Evolutionary conservation across 805 yeast genomes (phyloP).

Genomic region (Komagataella phaffii): DNA sequence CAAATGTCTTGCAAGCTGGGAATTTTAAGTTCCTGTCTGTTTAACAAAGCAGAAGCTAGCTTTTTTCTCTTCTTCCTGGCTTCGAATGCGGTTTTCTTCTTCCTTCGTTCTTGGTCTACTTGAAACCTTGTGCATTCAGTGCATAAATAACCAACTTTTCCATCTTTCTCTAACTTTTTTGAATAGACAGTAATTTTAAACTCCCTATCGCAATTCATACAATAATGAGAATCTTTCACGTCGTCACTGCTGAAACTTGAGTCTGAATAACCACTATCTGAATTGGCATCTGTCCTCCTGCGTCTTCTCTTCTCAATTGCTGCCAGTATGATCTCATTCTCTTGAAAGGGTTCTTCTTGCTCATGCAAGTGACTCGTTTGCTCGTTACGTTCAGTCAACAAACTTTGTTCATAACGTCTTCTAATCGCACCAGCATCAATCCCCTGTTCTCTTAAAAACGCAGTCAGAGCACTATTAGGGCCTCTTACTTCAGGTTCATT

Average conservation of each 20-base stretch:
- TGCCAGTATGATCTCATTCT: constrained; percentile 3
- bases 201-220: constrained; percentile 47
- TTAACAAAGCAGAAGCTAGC: constrained; percentile 74
- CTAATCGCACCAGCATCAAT: constrained; percentile 73
- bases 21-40: constrained; percentile 45
- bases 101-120: constrained; percentile 27
- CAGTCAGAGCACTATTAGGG: constrained; percentile 83
- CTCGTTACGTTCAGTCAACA: constrained; percentile 16
- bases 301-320: constrained; percentile 15
- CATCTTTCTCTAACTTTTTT: constrained; percentile 28
- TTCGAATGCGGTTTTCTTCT: constrained; percentile 38
- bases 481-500: constrained; percentile 22
- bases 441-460: constrained; percentile 79
- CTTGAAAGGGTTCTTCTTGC: constrained; percentile 11
- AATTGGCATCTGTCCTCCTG: constrained; percentile 16
- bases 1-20: constrained; percentile 78
- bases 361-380: constrained; percentile 9
- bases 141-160: constrained; percentile 53
- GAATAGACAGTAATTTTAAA: constrained; percentile 61
- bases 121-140: constrained; percentile 39
- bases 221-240: constrained; percentile 15
- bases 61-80: constrained; percentile 67
- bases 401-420: constrained; percentile 18
- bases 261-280: constrained; percentile 12
- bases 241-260: constrained; percentile 13